Evolutionary conservation across 2,329 filamentous ascomycete species (phyloP), one percentile per base, ranked within the genome.

Genomic region (Neopestalotiopsis sp.): DNA sequence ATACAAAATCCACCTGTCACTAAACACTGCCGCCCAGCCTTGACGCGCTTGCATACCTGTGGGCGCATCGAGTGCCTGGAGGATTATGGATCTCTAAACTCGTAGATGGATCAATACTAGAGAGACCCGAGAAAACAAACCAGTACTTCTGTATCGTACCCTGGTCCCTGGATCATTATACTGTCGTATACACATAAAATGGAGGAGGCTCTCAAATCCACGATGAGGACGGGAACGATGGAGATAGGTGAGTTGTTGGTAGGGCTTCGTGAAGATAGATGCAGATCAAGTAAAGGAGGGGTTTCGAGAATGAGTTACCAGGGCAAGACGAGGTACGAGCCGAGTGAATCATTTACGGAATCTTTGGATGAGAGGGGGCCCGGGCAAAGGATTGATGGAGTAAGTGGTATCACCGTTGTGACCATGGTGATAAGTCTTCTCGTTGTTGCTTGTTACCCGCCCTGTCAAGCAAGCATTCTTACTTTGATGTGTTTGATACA

Each of bases 1-100:
- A 75, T 72, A 78, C 77, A n/a, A 59, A 63, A 34, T 38, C 61
- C 61, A 64, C 42, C 61, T 64, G 61, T 52, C 61, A 64, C 34
- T 38, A 38, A 28, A 38, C 34, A 38, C 61, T 64, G 7, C 38
- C 76, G 78, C 77, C 75, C 75, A 80, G 78, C 75, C 74, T 78
- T 75, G 78, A 73, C 75, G 74, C 73, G 74, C 73, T 77, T 76
- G 75, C 76, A 71, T 74, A 75, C 71, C 74, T 72, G 72, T 72
- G 70, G 72, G 74, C 70, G 76, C 72, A 76, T 12, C 61, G 70
- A 70, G 71, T 67, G 68, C 72, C 14, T 34, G 30, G n/a, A 13
- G 12, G 14, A 38, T 24, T 17, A 61, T 30, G 73, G 75, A 72
- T 75, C 34, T 38, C 34, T 38, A 28, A 28, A 28, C 24, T 28